These are phyloP conservation scores for Darksidea phi DNA, from an alignment of 495 filamentous ascomycete genomes.

Conservation along the genomic window DNA sequence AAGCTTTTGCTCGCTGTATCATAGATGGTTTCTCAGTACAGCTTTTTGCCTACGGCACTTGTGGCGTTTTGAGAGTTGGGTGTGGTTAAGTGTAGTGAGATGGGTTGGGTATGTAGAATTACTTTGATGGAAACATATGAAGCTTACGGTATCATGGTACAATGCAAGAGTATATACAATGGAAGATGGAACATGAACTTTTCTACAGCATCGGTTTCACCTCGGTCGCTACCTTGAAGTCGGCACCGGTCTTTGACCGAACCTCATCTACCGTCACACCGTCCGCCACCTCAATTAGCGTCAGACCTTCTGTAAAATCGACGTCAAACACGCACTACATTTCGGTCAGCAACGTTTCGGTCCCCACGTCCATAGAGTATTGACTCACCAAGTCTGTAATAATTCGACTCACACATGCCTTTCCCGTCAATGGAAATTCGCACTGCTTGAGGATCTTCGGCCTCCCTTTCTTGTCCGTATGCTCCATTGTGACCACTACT, in stretches of 20 bases:
- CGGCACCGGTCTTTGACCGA: slow-evolving; percentile 54
- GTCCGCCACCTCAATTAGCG: slow-evolving; percentile 56
- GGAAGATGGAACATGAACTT: background rate
- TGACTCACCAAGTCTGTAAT: slow-evolving; percentile 58
- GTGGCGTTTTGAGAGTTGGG: too few relatives aligned
- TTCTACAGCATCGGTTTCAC: slow-evolving; percentile 50
- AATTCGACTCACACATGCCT: slow-evolving; percentile 49
- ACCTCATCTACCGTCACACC: slow-evolving; percentile 56
- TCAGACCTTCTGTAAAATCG: slow-evolving; percentile 52
- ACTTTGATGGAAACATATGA: too few relatives aligned
- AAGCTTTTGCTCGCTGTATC: background rate
- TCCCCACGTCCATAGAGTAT: background rate
- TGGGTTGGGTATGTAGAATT: too few relatives aligned
- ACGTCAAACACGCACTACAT: slow-evolving; percentile 58
- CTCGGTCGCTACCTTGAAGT: slow-evolving; percentile 51
- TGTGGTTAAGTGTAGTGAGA: too few relatives aligned
- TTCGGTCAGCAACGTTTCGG: slow-evolving; percentile 15
- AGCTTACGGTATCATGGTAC: background rate
- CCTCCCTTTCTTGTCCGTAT: slow-evolving; percentile 59
- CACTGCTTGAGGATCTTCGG: slow-evolving; percentile 60
- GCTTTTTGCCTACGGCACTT: too few relatives aligned
- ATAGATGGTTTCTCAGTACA: background rate
- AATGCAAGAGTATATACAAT: background rate
- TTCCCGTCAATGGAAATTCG: slow-evolving; percentile 56
- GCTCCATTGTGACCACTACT: slow-evolving; percentile 62